Evolutionary conservation across 345 rosid genomes (phyloP).

Genomic region (Mercurialis annua): DNA sequence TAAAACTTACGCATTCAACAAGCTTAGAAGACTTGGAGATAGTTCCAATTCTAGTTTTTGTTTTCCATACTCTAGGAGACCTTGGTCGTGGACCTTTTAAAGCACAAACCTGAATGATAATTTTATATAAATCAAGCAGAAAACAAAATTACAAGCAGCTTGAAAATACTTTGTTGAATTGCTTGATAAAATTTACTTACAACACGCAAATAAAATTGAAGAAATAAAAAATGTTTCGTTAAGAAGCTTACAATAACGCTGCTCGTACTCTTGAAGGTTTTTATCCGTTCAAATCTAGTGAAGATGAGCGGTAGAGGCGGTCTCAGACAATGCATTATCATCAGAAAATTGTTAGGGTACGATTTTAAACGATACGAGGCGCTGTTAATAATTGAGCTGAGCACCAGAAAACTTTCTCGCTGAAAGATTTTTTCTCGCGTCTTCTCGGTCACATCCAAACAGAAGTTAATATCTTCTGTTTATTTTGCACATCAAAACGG

Average conservation of each 20-base stretch:
- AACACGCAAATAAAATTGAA: not conserved
- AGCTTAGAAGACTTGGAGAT: slow-evolving; percentile 76
- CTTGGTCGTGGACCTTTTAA: slow-evolving; percentile 93
- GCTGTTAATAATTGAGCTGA: not conserved
- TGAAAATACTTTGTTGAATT: not conserved
- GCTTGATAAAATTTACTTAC: not conserved
- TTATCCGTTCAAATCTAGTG: slow-evolving; percentile 34
- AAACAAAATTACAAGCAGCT: not conserved
- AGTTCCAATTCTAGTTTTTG: slow-evolving; percentile 66
- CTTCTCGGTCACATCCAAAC: slow-evolving; percentile 11
- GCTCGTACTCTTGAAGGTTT: slow-evolving; percentile 25
- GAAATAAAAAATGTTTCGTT: not conserved
- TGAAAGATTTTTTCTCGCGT: not conserved
- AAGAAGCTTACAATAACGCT: slow-evolving; percentile 51
- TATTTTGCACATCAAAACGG: not conserved
- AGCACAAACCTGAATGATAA: slow-evolving; percentile 57
- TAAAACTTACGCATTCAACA: slow-evolving; percentile 56
- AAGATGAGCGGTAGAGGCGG: slow-evolving; percentile 45
- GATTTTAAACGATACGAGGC: not conserved
- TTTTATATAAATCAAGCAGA: not conserved
- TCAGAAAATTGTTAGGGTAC: too few relatives aligned
- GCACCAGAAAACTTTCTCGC: not conserved
- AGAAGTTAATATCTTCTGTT: not conserved
- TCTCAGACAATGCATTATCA: slow-evolving; percentile 60
- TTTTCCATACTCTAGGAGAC: slow-evolving; percentile 85